Evolutionary conservation across 306 rosid species (phyloP).

Genomic region (Vigna trinervia): DNA sequence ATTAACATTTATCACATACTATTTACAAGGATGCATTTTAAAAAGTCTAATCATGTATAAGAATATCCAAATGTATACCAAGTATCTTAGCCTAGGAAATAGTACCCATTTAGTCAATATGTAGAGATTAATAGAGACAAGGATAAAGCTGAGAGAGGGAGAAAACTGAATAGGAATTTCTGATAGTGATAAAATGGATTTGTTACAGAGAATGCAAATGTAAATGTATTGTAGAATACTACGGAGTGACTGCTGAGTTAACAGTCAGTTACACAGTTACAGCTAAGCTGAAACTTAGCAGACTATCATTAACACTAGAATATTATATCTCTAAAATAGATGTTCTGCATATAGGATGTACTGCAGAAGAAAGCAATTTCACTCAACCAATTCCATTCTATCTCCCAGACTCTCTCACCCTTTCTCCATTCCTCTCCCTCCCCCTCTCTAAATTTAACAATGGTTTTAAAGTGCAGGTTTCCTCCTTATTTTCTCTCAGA

Average conservation of each 20-base stretch:
- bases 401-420: not conserved
- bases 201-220: not conserved
- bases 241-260: too few species aligned
- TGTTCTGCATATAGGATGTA: not conserved
- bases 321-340: not conserved
- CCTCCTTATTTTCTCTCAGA: not conserved
- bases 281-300: not conserved
- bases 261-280: not conserved
- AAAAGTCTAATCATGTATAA: not conserved
- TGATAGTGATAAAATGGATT: not conserved
- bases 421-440: not conserved
- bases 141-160: not conserved
- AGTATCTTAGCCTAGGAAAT: not conserved
- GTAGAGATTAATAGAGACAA: not conserved
- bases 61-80: not conserved
- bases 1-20: not conserved
- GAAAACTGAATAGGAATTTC: not conserved
- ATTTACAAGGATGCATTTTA: not conserved
- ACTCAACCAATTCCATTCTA: not conserved
- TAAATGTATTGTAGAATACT: not conserved
- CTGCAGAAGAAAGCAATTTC: not conserved
- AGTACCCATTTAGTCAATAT: not conserved
- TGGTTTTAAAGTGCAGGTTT: not conserved
- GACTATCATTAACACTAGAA: not conserved
- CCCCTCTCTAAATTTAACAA: not conserved